Percentiles rank a stretch among this genome's conserved stretches.
Evolutionary conservation across 331 rosid genomes (phyloP).

Genomic region (Phaseolus coccineus): DNA sequence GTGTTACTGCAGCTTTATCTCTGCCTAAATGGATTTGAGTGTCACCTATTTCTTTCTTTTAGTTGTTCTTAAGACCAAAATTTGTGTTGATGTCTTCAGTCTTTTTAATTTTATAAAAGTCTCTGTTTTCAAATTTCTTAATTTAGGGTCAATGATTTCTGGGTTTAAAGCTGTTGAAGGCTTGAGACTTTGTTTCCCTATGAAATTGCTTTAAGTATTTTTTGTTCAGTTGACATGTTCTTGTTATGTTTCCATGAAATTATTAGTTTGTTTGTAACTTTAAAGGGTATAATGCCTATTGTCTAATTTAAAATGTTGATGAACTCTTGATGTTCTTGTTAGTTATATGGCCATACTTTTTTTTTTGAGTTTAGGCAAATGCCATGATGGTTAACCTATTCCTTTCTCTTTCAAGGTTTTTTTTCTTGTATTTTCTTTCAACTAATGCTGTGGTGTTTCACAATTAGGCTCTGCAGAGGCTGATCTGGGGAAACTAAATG

Average conservation of each 20-base stretch:
- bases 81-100: constrained; percentile 11
- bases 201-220: neutral
- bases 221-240: constrained; percentile 12
- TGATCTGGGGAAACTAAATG: constrained; percentile 67
- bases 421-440: constrained; percentile 41
- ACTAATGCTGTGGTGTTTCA: constrained; percentile 51
- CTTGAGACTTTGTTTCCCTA: constrained; percentile 24
- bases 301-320: constrained; percentile 24
- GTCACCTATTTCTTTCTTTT: neutral
- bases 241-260: constrained; percentile 6
- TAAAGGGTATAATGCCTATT: constrained; percentile 23
- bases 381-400: constrained; percentile 27
- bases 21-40: constrained; percentile 5
- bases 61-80: neutral
- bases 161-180: constrained; percentile 39
- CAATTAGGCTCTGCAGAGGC: constrained; percentile 60
- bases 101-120: neutral
- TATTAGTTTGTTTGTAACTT: constrained; percentile 15
- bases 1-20: constrained; percentile 14
- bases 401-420: constrained; percentile 22
- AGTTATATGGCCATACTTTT: constrained; percentile 8
- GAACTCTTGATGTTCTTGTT: constrained; percentile 5
- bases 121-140: neutral
- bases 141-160: constrained; percentile 24
- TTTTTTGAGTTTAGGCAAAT: constrained; percentile 18